Evolutionary conservation across 441 rosid genomes (phyloP).

Genomic region (Aquilaria agallochum): DNA sequence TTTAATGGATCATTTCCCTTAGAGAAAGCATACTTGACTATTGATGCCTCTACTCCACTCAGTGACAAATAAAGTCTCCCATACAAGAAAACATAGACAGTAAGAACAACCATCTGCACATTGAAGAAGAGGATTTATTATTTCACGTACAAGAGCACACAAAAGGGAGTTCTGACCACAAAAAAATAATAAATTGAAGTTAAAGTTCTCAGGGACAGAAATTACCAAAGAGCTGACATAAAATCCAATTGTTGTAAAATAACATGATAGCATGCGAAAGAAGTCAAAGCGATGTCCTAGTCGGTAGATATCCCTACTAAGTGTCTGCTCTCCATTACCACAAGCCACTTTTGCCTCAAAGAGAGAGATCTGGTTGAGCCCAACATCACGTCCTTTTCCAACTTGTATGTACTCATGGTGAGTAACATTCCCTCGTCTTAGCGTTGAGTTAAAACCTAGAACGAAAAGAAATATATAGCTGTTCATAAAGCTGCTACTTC

Average conservation of each 20-base stretch:
- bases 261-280: constrained; percentile 91
- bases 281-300: constrained; percentile 95
- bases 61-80: constrained; percentile 80
- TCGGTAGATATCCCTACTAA: constrained; percentile 89
- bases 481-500: not conserved
- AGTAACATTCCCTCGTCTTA: constrained; percentile 87
- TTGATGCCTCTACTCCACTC: constrained; percentile 90
- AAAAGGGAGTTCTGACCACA: not conserved
- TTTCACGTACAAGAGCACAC: constrained; percentile 7
- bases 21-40: constrained; percentile 53
- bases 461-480: constrained; percentile 6
- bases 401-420: constrained; percentile 99
- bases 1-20: constrained; percentile 67
- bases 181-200: not conserved
- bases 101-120: constrained; percentile 69
- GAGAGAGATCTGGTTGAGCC: constrained; percentile 91
- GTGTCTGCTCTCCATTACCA: constrained; percentile 92
- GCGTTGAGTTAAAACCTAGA: constrained; percentile 84
- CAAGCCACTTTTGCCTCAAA: constrained; percentile 98
- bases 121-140: constrained; percentile 4
- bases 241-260: constrained; percentile 82
- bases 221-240: constrained; percentile 83
- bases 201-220: constrained; percentile 13
- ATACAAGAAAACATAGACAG: constrained; percentile 73
- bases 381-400: constrained; percentile 98